A percentile compares a stretch with the other conserved stretches of the same genome.
Evolutionary conservation across 257 asterid genomes (phyloP).

Genomic region (Henckelia pumila): DNA sequence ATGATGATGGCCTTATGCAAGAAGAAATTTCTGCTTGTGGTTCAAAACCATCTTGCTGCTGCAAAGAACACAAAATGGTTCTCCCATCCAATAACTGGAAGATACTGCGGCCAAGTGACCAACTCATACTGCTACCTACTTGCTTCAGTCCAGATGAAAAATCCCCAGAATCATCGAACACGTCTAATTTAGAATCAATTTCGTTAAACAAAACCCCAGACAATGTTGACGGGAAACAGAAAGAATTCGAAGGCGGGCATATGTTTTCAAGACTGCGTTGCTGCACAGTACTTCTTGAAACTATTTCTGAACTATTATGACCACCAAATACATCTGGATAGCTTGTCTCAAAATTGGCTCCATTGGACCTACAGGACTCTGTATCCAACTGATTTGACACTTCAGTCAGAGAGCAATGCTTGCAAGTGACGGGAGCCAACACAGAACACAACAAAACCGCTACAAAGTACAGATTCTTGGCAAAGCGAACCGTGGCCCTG

Average conservation of each 20-base stretch:
- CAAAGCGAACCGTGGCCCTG: conserved; percentile 28
- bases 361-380: conserved; percentile 39
- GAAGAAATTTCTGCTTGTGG: conserved; percentile 33
- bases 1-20: conserved; percentile 33
- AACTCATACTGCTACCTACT: conserved; percentile 34
- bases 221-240: conserved; percentile 74
- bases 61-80: conserved; percentile 49
- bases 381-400: conserved; percentile 29
- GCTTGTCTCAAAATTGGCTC: conserved; percentile 22
- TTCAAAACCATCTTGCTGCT: conserved; percentile 34
- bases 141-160: conserved; percentile 32
- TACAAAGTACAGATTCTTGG: conserved; percentile 27
- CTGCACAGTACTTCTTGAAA: conserved; percentile 28
- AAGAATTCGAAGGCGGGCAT: conserved; percentile 48
- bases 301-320: conserved; percentile 31
- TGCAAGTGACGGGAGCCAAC: conserved; percentile 26
- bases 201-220: conserved; percentile 33
- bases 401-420: conserved; percentile 31
- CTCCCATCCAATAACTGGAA: conserved; percentile 51
- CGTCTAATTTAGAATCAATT: conserved; percentile 24
- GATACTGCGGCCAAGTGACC: conserved; percentile 38
- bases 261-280: conserved; percentile 26
- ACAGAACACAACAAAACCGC: conserved; percentile 30
- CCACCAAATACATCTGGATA: conserved; percentile 31
- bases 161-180: conserved; percentile 31